These are phyloP conservation scores for Cyberlindnera americana DNA, from an alignment of 805 yeast species.

Conservation along the genomic window DNA sequence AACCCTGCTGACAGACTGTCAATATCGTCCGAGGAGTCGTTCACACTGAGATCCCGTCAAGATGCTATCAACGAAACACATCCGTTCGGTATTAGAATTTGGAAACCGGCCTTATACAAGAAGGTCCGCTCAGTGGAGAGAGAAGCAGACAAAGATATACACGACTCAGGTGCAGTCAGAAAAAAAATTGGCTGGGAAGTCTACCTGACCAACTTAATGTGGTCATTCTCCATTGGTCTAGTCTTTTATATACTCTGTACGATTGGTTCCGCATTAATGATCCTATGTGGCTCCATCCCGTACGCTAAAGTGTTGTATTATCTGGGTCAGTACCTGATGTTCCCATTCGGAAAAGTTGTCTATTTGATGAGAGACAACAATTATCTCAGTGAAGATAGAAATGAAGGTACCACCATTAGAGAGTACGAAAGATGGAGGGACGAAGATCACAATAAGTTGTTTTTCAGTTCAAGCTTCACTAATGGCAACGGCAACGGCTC, in stretches of 20 bases:
- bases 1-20: constrained; percentile 31
- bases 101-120: constrained; percentile 97
- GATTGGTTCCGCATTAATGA: constrained; percentile 41
- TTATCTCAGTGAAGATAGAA: constrained; percentile 80
- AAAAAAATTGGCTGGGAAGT: constrained; percentile 56
- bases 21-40: constrained; percentile 66
- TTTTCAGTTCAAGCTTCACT: constrained; percentile 44
- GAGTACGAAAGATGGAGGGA: constrained; percentile 90
- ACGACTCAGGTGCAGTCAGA: constrained; percentile 50
- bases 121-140: constrained; percentile 87
- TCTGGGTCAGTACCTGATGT: constrained; percentile 67
- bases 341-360: constrained; percentile 90
- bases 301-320: constrained; percentile 60
- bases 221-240: constrained; percentile 75
- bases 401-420: constrained; percentile 79
- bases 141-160: constrained; percentile 91
- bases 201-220: constrained; percentile 60
- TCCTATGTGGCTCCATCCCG: constrained; percentile 43
- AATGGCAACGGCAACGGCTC: constrained; percentile 4
- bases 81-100: constrained; percentile 96
- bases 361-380: constrained; percentile 73
- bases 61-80: constrained; percentile 95
- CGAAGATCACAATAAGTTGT: constrained; percentile 68
- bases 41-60: constrained; percentile 87
- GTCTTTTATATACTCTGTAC: constrained; percentile 52